Evolutionary conservation across 1,139 yeast genomes (phyloP), one percentile per base, ranked within the genome.

Genomic region (Geotrichum europaeum): DNA sequence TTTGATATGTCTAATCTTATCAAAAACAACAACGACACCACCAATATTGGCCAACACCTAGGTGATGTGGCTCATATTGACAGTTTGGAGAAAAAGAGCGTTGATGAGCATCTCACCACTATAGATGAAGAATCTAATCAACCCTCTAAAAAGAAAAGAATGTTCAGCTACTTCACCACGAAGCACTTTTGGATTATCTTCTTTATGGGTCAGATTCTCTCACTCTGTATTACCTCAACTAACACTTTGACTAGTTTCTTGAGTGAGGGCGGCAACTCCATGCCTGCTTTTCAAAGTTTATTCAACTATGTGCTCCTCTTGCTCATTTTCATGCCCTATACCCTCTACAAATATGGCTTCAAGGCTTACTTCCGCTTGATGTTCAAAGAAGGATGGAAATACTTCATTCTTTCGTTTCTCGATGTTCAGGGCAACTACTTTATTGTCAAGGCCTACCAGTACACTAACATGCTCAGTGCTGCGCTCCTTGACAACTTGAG

Each of bases 341-440:
- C 78, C 47, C 65, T 75, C 60, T 78, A 76, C 66, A 67, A 65
- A 53, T 68, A 71, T 57, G 80, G 81, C 3, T 70, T 72, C 65
- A 70, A 69, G 60, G 70, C 69, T 56, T 77, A 73, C 71, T 60
- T 65, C 62, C 60, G 60, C 22, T 56, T 77, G 58, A 49, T 74
- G 51, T 50, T 62, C 36, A 62, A 64, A 24, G 78, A 77, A 58
- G 74, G 79, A 55, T 78, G 81, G 81, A 76, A 77, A 67, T 78
- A 70, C 63, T 75, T 78, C 62, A 54, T 54, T 13, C 43, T 36
- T 36, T 36, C 43, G 43, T 36, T 36, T 36, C 56, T 76, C 24
- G 81, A 78, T 62, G 80, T 78, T 28, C 73, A 78, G 65, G 81
- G 81, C 25, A 77, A 77, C 68, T 77, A 77, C 67, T 77, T 77